A percentile compares a stretch with the other conserved stretches of the same genome.
Conservation (phyloP, 306 rosid genomes). For the Trichosanthes cucumerina region DNA sequence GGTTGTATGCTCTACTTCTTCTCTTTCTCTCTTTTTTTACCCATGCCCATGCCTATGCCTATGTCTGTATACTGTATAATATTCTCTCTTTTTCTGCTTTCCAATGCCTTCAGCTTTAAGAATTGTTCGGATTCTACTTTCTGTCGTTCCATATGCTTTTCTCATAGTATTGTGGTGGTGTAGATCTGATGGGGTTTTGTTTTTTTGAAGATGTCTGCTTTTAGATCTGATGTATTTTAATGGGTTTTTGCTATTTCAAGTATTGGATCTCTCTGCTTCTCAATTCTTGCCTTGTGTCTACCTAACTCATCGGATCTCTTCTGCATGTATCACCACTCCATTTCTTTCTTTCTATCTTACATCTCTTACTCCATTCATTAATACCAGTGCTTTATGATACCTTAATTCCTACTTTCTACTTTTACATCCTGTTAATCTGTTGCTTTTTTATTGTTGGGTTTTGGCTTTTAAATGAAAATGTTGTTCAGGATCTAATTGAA, state of each 20-base stretch:
- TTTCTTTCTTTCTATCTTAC: background rate
- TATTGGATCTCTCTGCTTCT: no score
- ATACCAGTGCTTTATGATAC: no score
- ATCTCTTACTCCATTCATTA: no score
- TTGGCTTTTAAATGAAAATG: background rate
- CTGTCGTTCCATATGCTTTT: background rate
- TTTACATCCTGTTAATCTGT: background rate
- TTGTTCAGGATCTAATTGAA: background rate
- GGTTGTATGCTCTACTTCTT: background rate
- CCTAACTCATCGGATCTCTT: no score
- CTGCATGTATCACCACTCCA: background rate
- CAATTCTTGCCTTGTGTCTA: no score
- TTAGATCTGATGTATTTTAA: background rate
- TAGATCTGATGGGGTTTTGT: background rate
- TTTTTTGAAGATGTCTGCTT: background rate
- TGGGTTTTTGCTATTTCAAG: background rate
- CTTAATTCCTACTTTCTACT: no score
- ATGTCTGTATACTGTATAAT: no score
- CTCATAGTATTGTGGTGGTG: background rate
- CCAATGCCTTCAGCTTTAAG: background rate
- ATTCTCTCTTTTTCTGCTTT: background rate
- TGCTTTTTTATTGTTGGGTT: background rate
- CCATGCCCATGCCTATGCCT: background rate
- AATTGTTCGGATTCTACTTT: background rate
- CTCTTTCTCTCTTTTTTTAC: background rate